Base-by-base conservation (phyloP, 2,329 filamentous ascomycete genomes). In the Paecilomyces formosus region DNA sequence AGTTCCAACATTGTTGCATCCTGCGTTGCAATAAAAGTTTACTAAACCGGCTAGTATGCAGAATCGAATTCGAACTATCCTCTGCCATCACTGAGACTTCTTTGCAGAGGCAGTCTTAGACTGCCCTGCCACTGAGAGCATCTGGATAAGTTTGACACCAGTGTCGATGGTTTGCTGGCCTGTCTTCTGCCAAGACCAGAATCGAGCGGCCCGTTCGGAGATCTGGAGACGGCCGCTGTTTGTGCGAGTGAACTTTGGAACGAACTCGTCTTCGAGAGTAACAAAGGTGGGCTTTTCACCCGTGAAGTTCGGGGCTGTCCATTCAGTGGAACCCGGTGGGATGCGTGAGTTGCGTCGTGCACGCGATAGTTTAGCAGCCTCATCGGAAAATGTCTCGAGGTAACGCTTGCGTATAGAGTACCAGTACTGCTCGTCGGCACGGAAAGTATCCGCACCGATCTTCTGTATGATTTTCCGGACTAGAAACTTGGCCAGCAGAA, bases 401-500 rank as follows among this genome's bases (percentile, higher is more conserved):
- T 90, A 85, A 62, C 82, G 84, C 75, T 90, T 92, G 62, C 92
- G 85, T 65, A 93, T 86, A 22, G 86, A 74, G 74, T 88, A 97
- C 21, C 89, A 82, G 69, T 94, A 88, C 6, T 85, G 85, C 21
- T 88, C 84, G 74, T 96, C 92, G 70, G 90, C 91, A 66, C 93
- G 89, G 58, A 92, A 77, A 0, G 91, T 90, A 0, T 89, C 89
- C 51, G 87, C 91, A 64, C 96, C 90, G 56, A 96, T 78, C 71
- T 91, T 93, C 62, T 80, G 81, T 57, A 97, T 81, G 0, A 86
- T 86, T 54, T 85, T 83, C 26, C 88, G 82, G 2, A 96, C 88
- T 1, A 81, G 81, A 61, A 87, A 82, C 65, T 91, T 87, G 8
- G 89, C 82, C 2, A 85, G 78, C 8, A 97, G 83, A 71, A 95